Base-by-base conservation (phyloP, 208 protist species). In the Leishmania gerbilli region DNA sequence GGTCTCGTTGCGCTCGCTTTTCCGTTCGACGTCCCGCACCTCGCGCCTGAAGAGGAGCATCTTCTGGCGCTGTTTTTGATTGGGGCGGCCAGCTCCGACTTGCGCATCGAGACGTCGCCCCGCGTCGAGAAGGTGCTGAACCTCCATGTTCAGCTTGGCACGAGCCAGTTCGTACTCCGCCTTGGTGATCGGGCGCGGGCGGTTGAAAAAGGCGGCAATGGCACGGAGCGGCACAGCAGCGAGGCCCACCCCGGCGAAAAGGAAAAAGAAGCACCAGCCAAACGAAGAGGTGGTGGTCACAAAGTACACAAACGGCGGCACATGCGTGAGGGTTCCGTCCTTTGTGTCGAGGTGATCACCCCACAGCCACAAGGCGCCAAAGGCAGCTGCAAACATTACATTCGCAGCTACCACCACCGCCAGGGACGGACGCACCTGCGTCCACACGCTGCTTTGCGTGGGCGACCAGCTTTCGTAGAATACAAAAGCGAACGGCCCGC, bases 181-280 rank as follows among this genome's bases (percentile, higher is more conserved):
- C 34, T 90, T 84, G 27, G 89, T 88, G 62, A 99, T 98, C 11
- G 90, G 84, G 27, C 84, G 79, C 37, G 97, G 94, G 45, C 92
- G 89, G 68, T 89, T 56, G 60, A 90, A 42, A 79, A 96, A 99
- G 24, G 81, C 80, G 2, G 71, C 21, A 47, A 98, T 88, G 45
- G 98, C 86, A 37, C 96, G 92, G 47, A 98, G 82, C 34, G 98
- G 98, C 3, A 99, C 86, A 19, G 96, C 93, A 3, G 90, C 86
- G 13, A 99, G 77, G 6, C 98, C 98, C 6, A 99, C 93, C 53
- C 97, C 97, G 53, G 95, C 97, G 76, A 99, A 99, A 40, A 99
- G 5, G 27, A 92, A 90, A 77, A 99, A 92, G 55, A 98, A 79
- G 40, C 96, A 58, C 93, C 94, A 98, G 45, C 96, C 96, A 77